Evolutionary conservation across 1,284 basidiomycete genomes (phyloP).

Genomic region (Trichosporon sp.): DNA sequence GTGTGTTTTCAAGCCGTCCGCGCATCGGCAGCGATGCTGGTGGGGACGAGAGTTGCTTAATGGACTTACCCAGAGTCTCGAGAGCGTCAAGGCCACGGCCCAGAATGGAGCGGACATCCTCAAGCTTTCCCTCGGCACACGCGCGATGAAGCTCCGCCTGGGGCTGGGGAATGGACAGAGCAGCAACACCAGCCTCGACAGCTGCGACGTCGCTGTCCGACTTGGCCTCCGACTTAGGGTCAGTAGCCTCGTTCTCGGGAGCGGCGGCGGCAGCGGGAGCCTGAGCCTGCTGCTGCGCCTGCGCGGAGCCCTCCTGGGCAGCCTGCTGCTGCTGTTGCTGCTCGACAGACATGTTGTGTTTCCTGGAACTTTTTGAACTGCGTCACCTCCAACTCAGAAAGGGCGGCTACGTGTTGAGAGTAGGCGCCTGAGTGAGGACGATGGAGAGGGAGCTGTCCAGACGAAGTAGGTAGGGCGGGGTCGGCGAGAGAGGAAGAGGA

Average conservation of each 20-base stretch:
- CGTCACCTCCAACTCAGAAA: constrained; percentile 5
- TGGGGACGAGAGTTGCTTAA: neutral
- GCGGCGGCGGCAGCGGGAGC: neutral
- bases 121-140: constrained; percentile 42
- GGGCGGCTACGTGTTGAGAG: neutral
- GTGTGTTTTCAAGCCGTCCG: neutral
- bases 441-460: neutral
- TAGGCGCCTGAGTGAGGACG: neutral
- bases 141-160: constrained; percentile 35
- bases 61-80: constrained; percentile 43
- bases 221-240: constrained; percentile 2
- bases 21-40: neutral
- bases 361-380: constrained; percentile 10
- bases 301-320: neutral
- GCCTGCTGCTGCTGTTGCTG: constrained; percentile 8
- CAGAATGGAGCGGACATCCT: constrained; percentile 38
- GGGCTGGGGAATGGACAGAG: constrained; percentile 14
- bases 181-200: constrained; percentile 17
- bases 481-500: neutral
- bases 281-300: constrained; percentile 6
- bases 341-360: constrained; percentile 4
- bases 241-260: neutral
- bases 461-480: neutral
- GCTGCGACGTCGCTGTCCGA: constrained; percentile 4
- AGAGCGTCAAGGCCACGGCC: constrained; percentile 35